A percentile compares a stretch with the other conserved stretches of the same genome.
Evolutionary conservation across 2,329 filamentous ascomycete genomes (phyloP).

Genomic region (Alternaria novae-zelandiae): DNA sequence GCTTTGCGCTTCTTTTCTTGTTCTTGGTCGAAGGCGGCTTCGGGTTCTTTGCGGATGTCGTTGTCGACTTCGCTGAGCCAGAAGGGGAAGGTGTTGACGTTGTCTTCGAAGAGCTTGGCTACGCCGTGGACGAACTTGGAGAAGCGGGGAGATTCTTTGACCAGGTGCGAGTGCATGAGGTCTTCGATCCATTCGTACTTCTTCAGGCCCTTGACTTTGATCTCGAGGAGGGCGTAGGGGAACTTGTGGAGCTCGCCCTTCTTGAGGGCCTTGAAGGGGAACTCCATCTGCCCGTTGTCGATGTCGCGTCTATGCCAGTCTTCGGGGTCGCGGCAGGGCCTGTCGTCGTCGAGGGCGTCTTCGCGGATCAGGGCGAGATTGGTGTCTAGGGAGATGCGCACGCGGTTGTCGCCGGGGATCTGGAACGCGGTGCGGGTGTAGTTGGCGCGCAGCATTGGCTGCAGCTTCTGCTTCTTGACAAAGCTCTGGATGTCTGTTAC

Average conservation of each 20-base stretch:
- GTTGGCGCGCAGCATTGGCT: constrained; percentile 88
- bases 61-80: constrained; percentile 92
- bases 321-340: constrained; percentile 86
- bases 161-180: constrained; percentile 88
- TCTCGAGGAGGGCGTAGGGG: constrained; percentile 88
- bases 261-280: constrained; percentile 85
- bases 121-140: constrained; percentile 97
- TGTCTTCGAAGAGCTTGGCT: constrained; percentile 87
- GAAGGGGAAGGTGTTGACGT: constrained; percentile 95
- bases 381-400: constrained; percentile 92
- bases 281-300: constrained; percentile 80
- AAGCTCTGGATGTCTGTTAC: constrained; percentile 81
- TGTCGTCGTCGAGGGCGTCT: constrained; percentile 75
- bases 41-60: constrained; percentile 92
- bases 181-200: constrained; percentile 87
- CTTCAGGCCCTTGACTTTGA: constrained; percentile 78
- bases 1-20: constrained; percentile 81
- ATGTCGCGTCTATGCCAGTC: constrained; percentile 94
- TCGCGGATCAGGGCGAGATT: constrained; percentile 85
- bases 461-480: constrained; percentile 75
- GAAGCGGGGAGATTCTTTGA: constrained; percentile 87
- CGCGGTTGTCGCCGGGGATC: constrained; percentile 87
- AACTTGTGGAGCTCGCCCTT: constrained; percentile 92
- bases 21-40: constrained; percentile 88
- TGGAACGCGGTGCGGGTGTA: constrained; percentile 96